Evolutionary conservation across 768 basidiomycete genomes (phyloP), one percentile per base, ranked within the genome.

Genomic region (Mycena olivaceomarginata): DNA sequence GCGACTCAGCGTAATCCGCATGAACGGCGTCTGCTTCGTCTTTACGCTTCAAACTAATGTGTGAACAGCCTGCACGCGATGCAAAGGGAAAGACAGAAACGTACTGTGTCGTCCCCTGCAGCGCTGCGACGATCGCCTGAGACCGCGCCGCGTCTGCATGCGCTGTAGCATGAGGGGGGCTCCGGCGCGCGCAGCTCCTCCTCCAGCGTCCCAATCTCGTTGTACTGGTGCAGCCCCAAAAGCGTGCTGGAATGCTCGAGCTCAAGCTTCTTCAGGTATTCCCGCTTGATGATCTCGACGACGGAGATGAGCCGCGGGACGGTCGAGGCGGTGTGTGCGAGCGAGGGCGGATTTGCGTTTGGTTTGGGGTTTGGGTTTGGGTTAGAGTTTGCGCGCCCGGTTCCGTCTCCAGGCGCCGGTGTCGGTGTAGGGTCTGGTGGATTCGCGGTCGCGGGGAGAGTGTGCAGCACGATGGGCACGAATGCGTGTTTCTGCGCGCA

Each of bases 261-360:
- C 56, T 89, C 89, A 8, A 94, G 85, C 18, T 82, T 82, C 71
- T 92, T 92, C 70, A 95, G 76, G 81, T 92, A 96, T 82, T 96
- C 94, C 39, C 96, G 91, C 81, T 97, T 97, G 80, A 96, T 91
- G 72, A 97, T 95, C 84, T 98, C 96, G 0, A 92, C 93, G 5
- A 96, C 94, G 0, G 93, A 92, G 48, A 97, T 87, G 10, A 98
- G 88, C 0, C 94, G 91, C 0, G 95, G 92, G 6, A 92, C 89
- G 10, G 86, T 82, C 0, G 85, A 79, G 0, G 91, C 88, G 4
- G 87, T 84, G 18, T 83, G 81, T 4, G 84, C 85, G 62, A 84
- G 81, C 43, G 81, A 62, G 60, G 77, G 68, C 72, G 66, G 78
- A 77, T 57, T 39, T 53, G 51, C 20, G 72, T 31, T 31, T 31